These are phyloP conservation scores for Heritiera fomes DNA, from an alignment of 345 rosid species.

Conservation along the genomic window DNA sequence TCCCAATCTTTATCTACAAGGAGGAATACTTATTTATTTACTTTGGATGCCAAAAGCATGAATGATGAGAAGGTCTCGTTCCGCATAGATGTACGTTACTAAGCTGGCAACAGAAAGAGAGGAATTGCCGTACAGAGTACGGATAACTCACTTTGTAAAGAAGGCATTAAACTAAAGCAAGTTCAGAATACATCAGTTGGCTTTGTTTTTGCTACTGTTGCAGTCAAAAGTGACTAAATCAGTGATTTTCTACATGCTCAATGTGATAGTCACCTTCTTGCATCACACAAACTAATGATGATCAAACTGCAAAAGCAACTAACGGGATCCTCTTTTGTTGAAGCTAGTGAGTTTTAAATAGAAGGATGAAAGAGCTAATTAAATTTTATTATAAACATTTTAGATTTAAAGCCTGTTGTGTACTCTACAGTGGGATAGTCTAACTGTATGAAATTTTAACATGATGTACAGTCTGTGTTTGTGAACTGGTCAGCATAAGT, in stretches of 20 bases:
- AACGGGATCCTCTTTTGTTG: neutral
- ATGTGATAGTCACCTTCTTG: neutral
- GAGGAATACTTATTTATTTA: neutral
- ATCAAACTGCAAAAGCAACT: neutral
- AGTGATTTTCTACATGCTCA: neutral
- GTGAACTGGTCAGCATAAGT: neutral
- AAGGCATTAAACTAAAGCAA: neutral
- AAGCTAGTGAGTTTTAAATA: neutral
- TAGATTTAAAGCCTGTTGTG: neutral
- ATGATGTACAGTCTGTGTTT: neutral
- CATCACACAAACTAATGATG: neutral
- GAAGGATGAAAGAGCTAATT: neutral
- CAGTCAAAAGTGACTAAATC: neutral
- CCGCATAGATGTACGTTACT: neutral
- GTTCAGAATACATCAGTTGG: neutral
- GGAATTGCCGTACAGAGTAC: neutral
- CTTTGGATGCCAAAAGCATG: neutral
- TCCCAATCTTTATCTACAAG: neutral
- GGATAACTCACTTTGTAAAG: neutral
- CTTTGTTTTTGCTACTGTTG: neutral
- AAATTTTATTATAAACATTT: neutral
- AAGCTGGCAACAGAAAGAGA: neutral
- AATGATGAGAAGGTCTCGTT: neutral
- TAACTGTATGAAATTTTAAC: neutral
- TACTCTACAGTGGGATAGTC: neutral